phyloP scores from a whole-genome alignment of 768 basidiomycete genomes.

The Suillus fuscotomentosus region DNA sequence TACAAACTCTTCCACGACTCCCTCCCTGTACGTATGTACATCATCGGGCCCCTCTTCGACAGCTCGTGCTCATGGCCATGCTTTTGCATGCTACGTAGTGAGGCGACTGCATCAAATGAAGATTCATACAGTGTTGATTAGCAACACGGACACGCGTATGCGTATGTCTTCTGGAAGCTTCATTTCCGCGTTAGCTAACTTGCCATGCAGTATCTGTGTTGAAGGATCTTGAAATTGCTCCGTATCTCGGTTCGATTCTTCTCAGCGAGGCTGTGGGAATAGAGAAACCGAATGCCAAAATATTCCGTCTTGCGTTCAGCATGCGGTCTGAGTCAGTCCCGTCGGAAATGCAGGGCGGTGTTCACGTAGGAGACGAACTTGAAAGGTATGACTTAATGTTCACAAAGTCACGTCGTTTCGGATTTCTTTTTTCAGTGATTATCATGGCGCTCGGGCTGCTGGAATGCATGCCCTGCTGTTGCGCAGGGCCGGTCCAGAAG shows the following conservation, averaged over 20 bases:
- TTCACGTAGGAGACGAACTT: slow-evolving; percentile 80
- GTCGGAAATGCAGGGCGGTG: slow-evolving; percentile 33
- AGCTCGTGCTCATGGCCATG: slow-evolving; percentile 10
- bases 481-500: slow-evolving; percentile 47
- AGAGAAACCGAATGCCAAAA: slow-evolving; percentile 64
- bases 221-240: slow-evolving; percentile 56
- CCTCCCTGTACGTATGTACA: slow-evolving; percentile 42
- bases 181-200: slow-evolving; percentile 5
- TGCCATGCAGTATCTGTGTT: slow-evolving; percentile 43
- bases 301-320: slow-evolving; percentile 51
- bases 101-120: slow-evolving; percentile 42
- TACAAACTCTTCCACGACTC: slow-evolving; percentile 61
- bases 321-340: background rate
- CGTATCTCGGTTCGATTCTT: slow-evolving; percentile 51
- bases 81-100: slow-evolving; percentile 32
- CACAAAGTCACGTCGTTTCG: background rate
- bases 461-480: slow-evolving; percentile 61
- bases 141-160: slow-evolving; percentile 73
- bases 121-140: slow-evolving; percentile 58
- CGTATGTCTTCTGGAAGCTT: slow-evolving; percentile 40
- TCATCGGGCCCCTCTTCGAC: background rate
- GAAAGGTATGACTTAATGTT: slow-evolving; percentile 44
- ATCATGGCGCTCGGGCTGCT: slow-evolving; percentile 53
- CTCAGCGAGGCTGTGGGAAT: slow-evolving; percentile 68
- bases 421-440: slow-evolving; percentile 49